phyloP scores from a whole-genome alignment of 2,329 filamentous ascomycete genomes.

The Grosmannia clavigera region DNA sequence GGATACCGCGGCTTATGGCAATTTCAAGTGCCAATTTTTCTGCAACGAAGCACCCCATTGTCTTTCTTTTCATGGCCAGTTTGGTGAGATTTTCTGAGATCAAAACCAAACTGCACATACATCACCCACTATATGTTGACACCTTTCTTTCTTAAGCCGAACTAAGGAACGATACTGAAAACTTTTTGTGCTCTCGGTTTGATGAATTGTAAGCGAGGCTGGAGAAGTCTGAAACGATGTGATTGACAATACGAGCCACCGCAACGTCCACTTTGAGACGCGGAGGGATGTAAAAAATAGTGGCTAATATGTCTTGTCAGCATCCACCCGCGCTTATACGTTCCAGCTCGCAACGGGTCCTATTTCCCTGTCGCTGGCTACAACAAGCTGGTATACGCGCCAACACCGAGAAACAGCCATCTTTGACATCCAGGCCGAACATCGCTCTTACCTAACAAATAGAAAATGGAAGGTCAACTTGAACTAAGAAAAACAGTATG shows the following conservation, averaged over 20 bases:
- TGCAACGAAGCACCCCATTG: background rate
- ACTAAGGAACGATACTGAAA: background rate
- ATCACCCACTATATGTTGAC: background rate
- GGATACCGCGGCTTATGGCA: background rate
- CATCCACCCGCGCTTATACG: background rate
- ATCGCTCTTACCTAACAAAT: background rate
- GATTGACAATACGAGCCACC: background rate
- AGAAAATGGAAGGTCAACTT: background rate
- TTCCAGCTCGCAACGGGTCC: background rate
- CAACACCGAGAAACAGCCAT: background rate
- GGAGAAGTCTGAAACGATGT: background rate
- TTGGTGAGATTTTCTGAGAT: background rate
- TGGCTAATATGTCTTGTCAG: background rate
- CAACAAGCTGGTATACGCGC: background rate
- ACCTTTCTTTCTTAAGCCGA: background rate
- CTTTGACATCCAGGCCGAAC: background rate
- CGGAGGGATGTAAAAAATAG: background rate
- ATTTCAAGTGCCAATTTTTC: constrained; percentile 1
- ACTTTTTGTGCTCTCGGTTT: background rate
- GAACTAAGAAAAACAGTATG: background rate
- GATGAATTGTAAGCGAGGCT: background rate
- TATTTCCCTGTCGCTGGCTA: background rate
- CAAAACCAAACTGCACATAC: background rate
- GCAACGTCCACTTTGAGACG: background rate
- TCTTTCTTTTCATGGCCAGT: background rate